phyloP scores from a whole-genome alignment of 371 early-diverging fungal species.

The Polyrhizophydium stewartii region DNA sequence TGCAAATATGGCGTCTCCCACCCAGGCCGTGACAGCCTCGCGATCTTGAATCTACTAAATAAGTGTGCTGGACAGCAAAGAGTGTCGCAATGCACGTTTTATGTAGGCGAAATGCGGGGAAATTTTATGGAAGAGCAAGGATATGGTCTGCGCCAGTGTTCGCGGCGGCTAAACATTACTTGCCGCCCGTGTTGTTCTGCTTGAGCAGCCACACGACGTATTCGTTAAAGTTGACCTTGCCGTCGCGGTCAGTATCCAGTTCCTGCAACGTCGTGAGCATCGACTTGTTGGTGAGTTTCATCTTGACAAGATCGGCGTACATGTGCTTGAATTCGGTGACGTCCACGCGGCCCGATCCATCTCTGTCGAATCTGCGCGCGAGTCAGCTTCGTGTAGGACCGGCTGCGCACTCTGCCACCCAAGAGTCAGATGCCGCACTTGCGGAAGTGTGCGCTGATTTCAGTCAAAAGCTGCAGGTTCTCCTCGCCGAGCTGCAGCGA shows the following conservation, averaged over 20 bases:
- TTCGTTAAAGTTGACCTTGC: slow-evolving; percentile 35
- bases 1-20: too few relatives aligned
- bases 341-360: slow-evolving; percentile 27
- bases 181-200: not conserved
- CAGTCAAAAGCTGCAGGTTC: slow-evolving; percentile 18
- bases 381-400: not conserved
- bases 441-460: slow-evolving; percentile 22
- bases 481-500: slow-evolving; percentile 17
- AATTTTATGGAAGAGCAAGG: too few relatives aligned
- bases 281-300: slow-evolving; percentile 19
- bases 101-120: too few relatives aligned
- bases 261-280: slow-evolving; percentile 29
- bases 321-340: slow-evolving; percentile 29
- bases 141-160: too few relatives aligned
- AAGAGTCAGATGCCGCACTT: slow-evolving; percentile 11
- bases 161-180: too few relatives aligned
- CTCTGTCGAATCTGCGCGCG: slow-evolving; percentile 24
- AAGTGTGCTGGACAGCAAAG: too few relatives aligned
- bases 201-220: slow-evolving; percentile 23
- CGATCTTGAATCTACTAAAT: too few relatives aligned
- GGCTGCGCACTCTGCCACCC: not conserved
- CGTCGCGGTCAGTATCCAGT: slow-evolving; percentile 31
- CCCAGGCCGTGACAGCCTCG: too few relatives aligned
- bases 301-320: slow-evolving; percentile 26
- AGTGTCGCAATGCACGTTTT: too few relatives aligned